Evolutionary conservation across 805 yeast genomes (phyloP), one percentile per base, ranked within the genome.

Genomic region (Ogataea siamensis): DNA sequence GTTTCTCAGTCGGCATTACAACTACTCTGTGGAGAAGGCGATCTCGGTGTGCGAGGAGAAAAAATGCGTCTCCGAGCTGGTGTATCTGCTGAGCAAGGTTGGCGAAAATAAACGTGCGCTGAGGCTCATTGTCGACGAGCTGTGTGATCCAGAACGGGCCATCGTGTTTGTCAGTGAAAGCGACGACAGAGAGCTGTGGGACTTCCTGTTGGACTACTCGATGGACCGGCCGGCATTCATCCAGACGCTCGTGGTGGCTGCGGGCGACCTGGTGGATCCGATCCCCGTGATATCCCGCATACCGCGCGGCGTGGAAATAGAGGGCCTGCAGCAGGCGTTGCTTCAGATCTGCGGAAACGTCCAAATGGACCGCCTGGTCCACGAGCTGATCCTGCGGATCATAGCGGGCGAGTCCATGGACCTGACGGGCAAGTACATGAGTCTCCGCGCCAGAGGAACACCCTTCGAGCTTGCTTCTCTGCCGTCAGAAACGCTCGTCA

Each of bases 61-160:
- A 15, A 69, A 70, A 1, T 70, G 73, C 27, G 71, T 70, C 27
- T 77, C 81, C 27, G 98, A 91, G 53, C 67, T 88, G 27, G 95
- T 93, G 0, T 88, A 78, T 53, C 61, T 93, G 20, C 70, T 87
- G 44, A 94, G 95, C 4, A 77, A 78, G 50, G 80, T 85, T 17
- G 98, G 99, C 1, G 84, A 85, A 48, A 78, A 80, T 40, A 73
- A 72, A 44, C 74, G 77, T 44, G 98, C 98, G 0, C 63, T 91
- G 50, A 73, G 69, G 40, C 66, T 93, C 28, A 87, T 93, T 11
- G 78, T 88, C 26, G 83, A 85, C 46, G 74, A 85, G 49, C 63
- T 89, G 35, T 71, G 81, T 38, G 93, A 91, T 55, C 91, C 96
- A 0, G 73, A 74, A 27, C 70, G 75, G 46, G 98, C 98, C 0